Evolutionary conservation across 768 basidiomycete species (phyloP).

Genomic region (Psilocybe tampanensis): DNA sequence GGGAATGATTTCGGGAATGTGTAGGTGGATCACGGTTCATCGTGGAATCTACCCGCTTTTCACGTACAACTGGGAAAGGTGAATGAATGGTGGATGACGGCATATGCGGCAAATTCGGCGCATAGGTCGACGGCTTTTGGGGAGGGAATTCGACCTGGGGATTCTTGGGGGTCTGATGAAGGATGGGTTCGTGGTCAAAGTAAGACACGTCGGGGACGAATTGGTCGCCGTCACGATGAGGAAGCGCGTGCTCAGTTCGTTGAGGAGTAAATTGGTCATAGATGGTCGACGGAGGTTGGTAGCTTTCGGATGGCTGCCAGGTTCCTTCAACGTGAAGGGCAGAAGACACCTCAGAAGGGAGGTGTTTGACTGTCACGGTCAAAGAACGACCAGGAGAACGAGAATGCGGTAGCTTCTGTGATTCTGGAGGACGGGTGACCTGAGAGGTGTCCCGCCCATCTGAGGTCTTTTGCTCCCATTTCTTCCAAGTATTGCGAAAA

Average conservation of each 20-base stretch:
- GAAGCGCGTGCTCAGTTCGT: constrained; percentile 1
- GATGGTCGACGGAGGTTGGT: constrained; percentile 16
- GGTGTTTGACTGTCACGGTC: constrained; percentile 16
- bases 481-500: constrained; percentile 42
- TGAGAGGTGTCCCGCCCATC: constrained; percentile 17
- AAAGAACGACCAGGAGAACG: constrained; percentile 14
- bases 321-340: constrained; percentile 15
- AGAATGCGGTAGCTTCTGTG: constrained; percentile 9
- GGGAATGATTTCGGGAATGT: constrained; percentile 1
- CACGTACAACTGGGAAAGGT: constrained; percentile 1
- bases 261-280: constrained; percentile 12
- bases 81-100: not conserved
- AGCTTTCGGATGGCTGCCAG: constrained; percentile 11
- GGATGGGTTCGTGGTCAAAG: not conserved
- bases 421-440: constrained; percentile 5
- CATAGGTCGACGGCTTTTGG: not conserved
- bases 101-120: not conserved
- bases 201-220: constrained; percentile 11
- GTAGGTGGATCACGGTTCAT: constrained; percentile 8
- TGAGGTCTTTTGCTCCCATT: constrained; percentile 30
- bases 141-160: not conserved
- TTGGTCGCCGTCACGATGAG: constrained; percentile 7
- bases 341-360: constrained; percentile 14
- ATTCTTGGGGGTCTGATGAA: not conserved
- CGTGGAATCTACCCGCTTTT: not conserved